Base-by-base conservation (phyloP, 768 basidiomycete species). In the Podaxis sp. region DNA sequence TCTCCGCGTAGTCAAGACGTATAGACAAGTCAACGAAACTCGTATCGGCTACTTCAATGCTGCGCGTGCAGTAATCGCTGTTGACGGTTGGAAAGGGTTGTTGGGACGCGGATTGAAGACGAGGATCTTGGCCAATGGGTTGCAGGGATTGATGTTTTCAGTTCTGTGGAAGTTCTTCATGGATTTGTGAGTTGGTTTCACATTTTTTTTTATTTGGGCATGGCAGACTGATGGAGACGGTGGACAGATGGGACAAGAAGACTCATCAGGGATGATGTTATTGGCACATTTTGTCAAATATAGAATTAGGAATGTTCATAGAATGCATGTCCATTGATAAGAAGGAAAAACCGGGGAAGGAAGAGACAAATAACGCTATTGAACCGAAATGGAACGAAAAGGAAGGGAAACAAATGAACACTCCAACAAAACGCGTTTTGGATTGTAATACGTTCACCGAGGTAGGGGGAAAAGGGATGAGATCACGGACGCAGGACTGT, bases 1-100 rank as follows among this genome's bases (percentile, higher is more conserved):
- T 4, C 78, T 98, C 1, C 85, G 94, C 19, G 96, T 98, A 2
- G 76, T 98, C 70, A 98, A 98, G 82, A 98, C 96, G 0, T 98
- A 97, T 75, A 80, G 96, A 15, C 96, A 98, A 72, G 94, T 96
- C 36, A 86, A 94, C 70, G 88, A 90, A 64, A 85, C 85, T 4
- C 83, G 85, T 33, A 89, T 98, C 15, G 85, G 88, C 1, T 98
- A 98, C 71, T 60, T 80, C 3, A 85, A 88, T 56, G 92, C 94
- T 0, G 94, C 93, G 0, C 82, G 82, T 53, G 86, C 84, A 4
- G 90, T 98, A 52, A 77, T 97, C 40, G 82, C 82, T 0, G 74
- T 77, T 0, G 95, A 97, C 66, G 96, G 95, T 11, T 59, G 88
- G n/a, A 69, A 71, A 22, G 95, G 94, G 4, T 75, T 98, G 29